Conservation (phyloP, 2,329 filamentous ascomycete species). For the Bipolaris victoriae region DNA sequence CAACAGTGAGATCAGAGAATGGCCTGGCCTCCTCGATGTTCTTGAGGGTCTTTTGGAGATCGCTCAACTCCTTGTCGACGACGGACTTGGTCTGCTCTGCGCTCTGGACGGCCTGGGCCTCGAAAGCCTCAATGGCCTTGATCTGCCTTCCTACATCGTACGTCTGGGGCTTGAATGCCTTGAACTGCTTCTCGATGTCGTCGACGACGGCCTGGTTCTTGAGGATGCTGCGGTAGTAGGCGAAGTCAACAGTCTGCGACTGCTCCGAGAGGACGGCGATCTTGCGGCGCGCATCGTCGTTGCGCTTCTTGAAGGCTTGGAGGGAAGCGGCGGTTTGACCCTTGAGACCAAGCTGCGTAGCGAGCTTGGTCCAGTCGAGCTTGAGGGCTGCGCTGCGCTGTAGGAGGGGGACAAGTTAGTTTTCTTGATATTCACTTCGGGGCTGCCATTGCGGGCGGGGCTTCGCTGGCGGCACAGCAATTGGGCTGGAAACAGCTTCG, state of each 20-base stretch:
- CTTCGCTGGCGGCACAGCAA: constrained; percentile 39
- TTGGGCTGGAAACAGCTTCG: constrained; percentile 36
- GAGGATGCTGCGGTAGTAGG: constrained; percentile 85
- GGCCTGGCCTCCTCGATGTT: constrained; percentile 97
- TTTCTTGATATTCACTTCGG: constrained; percentile 27
- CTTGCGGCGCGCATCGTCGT: constrained; percentile 97
- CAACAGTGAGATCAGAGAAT: constrained; percentile 96
- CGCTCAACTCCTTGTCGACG: constrained; percentile 93
- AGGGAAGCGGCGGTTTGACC: constrained; percentile 92
- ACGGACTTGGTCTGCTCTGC: constrained; percentile 95
- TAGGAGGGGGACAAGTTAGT: constrained; percentile 42
- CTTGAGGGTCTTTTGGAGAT: constrained; percentile 90
- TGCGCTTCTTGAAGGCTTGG: constrained; percentile 98
- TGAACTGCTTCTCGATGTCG: constrained; percentile 97
- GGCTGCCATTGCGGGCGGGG: constrained; percentile 37
- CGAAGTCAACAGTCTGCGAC: constrained; percentile 87
- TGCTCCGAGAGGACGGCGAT: constrained; percentile 82
- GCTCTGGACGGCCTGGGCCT: constrained; percentile 95
- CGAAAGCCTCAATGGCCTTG: constrained; percentile 97
- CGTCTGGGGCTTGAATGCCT: constrained; percentile 84
- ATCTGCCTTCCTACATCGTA: constrained; percentile 94
- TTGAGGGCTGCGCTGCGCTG: constrained; percentile 98
- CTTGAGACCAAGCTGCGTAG: constrained; percentile 91
- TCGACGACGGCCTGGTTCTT: constrained; percentile 97
- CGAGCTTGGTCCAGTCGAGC: constrained; percentile 98